Evolutionary conservation across 331 rosid species (phyloP).

Genomic region (Pyrus hybrid): DNA sequence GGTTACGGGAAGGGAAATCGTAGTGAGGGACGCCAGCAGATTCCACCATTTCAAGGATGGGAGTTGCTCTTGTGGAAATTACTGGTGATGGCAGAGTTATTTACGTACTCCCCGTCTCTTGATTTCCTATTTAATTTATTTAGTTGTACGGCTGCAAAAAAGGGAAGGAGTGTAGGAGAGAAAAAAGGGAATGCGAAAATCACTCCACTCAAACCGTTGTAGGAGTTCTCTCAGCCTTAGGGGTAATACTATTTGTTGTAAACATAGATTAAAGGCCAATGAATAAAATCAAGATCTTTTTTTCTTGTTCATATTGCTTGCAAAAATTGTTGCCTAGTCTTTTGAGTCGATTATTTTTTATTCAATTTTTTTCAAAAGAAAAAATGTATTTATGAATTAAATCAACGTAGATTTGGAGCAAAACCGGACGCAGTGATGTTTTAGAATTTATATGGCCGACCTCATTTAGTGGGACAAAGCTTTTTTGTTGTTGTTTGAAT

Average conservation of each 20-base stretch:
- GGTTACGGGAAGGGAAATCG: slow-evolving; percentile 67
- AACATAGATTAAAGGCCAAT: neutral
- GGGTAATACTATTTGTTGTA: neutral
- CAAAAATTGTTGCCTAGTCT: neutral
- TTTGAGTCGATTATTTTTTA: neutral
- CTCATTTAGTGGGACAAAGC: no score
- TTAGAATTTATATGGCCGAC: rapidly evolving
- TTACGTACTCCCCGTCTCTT: neutral
- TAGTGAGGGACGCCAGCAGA: slow-evolving; percentile 70
- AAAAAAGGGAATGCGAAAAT: neutral
- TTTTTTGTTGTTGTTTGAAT: no score
- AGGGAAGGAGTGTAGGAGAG: neutral
- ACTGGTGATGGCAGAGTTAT: slow-evolving; percentile 49
- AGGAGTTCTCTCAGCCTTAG: neutral
- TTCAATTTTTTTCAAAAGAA: no score
- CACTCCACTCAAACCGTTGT: neutral
- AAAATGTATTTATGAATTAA: neutral
- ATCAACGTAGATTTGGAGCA: neutral
- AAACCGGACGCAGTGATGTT: no score
- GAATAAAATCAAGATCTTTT: neutral
- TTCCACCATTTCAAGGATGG: slow-evolving; percentile 86
- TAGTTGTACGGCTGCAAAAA: neutral
- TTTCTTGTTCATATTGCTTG: neutral
- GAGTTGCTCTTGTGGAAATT: slow-evolving; percentile 76
- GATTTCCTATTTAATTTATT: neutral